Percentiles rank a stretch among this genome's conserved stretches.
Conservation (phyloP, 148 eudicot species). For the Nyssa sinensis region DNA sequence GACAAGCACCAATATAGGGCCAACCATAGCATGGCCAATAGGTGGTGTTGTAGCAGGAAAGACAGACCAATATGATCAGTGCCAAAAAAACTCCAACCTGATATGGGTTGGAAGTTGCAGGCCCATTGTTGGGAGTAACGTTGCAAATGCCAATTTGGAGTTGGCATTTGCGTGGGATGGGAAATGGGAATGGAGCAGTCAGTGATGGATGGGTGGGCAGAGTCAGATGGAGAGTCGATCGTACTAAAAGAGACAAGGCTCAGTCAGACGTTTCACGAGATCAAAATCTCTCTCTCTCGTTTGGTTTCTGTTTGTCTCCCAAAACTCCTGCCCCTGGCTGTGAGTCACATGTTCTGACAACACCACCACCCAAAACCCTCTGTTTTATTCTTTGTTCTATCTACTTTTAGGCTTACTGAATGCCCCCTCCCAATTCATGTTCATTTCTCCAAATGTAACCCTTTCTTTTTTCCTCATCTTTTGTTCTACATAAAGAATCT, state of each 20-base stretch:
- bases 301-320: slow-evolving; percentile 9
- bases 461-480: no score
- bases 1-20: not conserved
- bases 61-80: not conserved
- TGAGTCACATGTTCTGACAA: slow-evolving; percentile 21
- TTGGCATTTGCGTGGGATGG: slow-evolving; percentile 15
- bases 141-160: not conserved
- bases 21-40: not conserved
- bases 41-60: not conserved
- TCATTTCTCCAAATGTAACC: no score
- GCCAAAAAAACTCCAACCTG: not conserved
- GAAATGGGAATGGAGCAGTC: slow-evolving; percentile 21
- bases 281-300: slow-evolving; percentile 1
- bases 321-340: slow-evolving; percentile 15
- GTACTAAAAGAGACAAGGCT: no score
- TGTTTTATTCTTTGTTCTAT: slow-evolving; percentile 9
- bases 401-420: not conserved
- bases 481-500: no score
- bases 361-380: not conserved
- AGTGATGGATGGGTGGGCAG: slow-evolving; percentile 12
- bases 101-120: not conserved
- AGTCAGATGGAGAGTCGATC: not conserved
- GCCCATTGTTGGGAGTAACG: not conserved
- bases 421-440: no score
- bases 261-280: slow-evolving; percentile 23